Percentiles rank a stretch among this genome's conserved stretches.
phyloP scores from a whole-genome alignment of 75 land plant genomes.

The Sequoiadendron giganteum region DNA sequence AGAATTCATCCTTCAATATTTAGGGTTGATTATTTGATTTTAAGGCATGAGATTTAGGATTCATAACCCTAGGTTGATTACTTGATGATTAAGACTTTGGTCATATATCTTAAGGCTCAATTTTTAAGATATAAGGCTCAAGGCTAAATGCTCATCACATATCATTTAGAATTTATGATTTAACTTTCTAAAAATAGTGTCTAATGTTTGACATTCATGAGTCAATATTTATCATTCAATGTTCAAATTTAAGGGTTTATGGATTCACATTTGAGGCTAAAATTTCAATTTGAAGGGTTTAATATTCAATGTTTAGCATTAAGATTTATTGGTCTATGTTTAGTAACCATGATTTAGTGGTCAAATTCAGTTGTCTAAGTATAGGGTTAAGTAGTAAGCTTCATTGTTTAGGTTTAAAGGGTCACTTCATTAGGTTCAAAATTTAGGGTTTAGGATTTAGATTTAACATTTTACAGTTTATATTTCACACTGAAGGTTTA shows the following conservation, averaged over 20 bases:
- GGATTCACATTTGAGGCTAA: not conserved
- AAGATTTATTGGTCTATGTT: not conserved
- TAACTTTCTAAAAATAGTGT: not conserved
- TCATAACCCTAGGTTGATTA: not conserved
- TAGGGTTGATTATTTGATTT: not conserved
- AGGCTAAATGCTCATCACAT: not conserved
- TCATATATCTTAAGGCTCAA: not conserved
- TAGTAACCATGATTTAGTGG: not conserved
- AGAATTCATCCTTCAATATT: too few species aligned
- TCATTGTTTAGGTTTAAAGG: not conserved
- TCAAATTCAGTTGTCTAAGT: not conserved
- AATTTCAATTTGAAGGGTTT: not conserved
- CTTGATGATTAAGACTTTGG: not conserved
- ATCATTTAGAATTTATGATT: not conserved
- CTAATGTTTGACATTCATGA: not conserved
- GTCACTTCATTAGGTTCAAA: not conserved
- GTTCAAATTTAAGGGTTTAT: not conserved
- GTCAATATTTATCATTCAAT: not conserved
- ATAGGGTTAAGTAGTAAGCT: not conserved
- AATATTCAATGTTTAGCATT: not conserved
- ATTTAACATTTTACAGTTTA: too few species aligned
- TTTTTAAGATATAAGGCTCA: not conserved
- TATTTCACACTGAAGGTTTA: too few species aligned
- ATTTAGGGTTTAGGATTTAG: too few species aligned
- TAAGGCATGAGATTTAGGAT: not conserved